Evolutionary conservation across 257 asterid genomes (phyloP).

Genomic region (Linderniella brevidens): DNA sequence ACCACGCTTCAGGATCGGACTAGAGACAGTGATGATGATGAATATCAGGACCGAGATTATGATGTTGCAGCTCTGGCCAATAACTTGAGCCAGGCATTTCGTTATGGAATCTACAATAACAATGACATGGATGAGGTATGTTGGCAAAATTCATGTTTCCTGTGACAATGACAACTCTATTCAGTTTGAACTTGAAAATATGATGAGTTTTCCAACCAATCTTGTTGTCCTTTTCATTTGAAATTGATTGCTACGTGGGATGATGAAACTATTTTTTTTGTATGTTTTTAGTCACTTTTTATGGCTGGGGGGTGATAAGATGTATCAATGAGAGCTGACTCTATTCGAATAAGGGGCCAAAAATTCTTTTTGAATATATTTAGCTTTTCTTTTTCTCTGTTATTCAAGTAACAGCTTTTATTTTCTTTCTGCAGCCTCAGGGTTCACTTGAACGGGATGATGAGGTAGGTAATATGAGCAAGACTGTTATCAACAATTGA

Average conservation of each 20-base stretch:
- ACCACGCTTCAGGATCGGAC: conserved; percentile 66
- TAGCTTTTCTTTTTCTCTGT: too few relatives aligned
- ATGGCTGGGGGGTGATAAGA: too few relatives aligned
- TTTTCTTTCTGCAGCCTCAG: conserved; percentile 26
- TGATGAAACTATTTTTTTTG: too few relatives aligned
- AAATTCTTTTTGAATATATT: too few relatives aligned
- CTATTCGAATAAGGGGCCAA: too few relatives aligned
- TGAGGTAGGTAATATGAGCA: conserved; percentile 36
- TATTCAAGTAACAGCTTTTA: background rate
- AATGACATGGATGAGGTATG: conserved; percentile 64
- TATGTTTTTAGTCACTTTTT: too few relatives aligned
- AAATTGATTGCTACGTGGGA: too few relatives aligned
- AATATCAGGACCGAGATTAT: conserved; percentile 82
- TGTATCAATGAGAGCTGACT: too few relatives aligned
- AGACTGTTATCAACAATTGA: background rate
- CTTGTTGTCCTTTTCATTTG: too few relatives aligned
- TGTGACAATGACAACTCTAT: too few relatives aligned
- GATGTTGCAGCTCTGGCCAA: conserved; percentile 95
- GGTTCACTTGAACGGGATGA: conserved; percentile 49
- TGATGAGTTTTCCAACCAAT: too few relatives aligned
- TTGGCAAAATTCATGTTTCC: conserved; percentile 9
- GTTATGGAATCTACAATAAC: conserved; percentile 69
- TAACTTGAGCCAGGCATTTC: conserved; percentile 84
- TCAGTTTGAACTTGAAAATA: too few relatives aligned
- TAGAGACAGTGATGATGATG: conserved; percentile 92